Percentiles rank a stretch among this genome's conserved stretches.
Conservation (phyloP, 169 alveolate genomes). For the Blepharisma undulans region DNA sequence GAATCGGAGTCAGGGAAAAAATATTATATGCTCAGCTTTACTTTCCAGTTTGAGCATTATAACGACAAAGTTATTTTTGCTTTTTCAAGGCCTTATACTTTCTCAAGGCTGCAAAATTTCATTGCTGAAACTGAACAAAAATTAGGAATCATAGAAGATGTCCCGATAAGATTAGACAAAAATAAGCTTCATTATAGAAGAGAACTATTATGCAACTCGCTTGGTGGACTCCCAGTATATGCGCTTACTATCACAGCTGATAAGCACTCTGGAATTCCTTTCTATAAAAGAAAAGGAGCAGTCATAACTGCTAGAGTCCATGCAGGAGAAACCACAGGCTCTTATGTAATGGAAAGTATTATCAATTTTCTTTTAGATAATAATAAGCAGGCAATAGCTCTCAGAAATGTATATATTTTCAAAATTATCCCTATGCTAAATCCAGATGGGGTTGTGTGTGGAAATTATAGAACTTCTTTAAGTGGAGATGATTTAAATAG, state of each 20-base stretch:
- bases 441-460: constrained; percentile 82
- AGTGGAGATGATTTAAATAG: constrained; percentile 82
- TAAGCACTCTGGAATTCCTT: neutral
- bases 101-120: neutral
- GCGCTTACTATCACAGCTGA: neutral
- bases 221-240: neutral
- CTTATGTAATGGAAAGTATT: constrained; percentile 83
- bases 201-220: neutral
- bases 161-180: neutral
- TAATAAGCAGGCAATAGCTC: constrained; percentile 53
- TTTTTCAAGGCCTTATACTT: constrained; percentile 14
- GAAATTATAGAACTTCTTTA: constrained; percentile 73
- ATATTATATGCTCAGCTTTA: constrained; percentile 12
- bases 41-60: neutral
- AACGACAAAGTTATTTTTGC: neutral
- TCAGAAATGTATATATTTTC: constrained; percentile 69
- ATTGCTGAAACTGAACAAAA: neutral
- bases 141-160: neutral
- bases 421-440: constrained; percentile 85
- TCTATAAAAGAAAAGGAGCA: constrained; percentile 45
- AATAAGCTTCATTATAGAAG: neutral
- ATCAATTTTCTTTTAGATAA: constrained; percentile 53
- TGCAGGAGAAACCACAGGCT: constrained; percentile 91
- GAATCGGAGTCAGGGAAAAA: neutral
- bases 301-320: constrained; percentile 89